These are phyloP conservation scores for Hirsutella thompsonii DNA, from an alignment of 2,329 filamentous ascomycete species.

Conservation along the genomic window DNA sequence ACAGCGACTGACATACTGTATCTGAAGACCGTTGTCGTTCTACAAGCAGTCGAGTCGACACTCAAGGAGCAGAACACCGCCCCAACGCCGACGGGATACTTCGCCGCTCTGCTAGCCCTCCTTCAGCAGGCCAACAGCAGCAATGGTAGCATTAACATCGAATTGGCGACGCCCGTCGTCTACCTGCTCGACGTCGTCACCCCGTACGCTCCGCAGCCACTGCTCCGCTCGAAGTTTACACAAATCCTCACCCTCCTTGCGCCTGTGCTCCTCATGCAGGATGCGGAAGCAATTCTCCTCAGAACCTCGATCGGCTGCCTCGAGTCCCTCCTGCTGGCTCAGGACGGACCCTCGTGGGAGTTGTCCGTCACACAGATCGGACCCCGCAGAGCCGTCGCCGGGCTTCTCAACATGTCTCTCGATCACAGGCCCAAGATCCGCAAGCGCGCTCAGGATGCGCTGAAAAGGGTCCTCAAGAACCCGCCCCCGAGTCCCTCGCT, in stretches of 20 bases:
- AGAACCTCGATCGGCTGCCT: conserved; percentile 84
- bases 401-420: conserved; percentile 70
- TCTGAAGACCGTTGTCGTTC: conserved; percentile 64
- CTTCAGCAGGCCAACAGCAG: conserved; percentile 64
- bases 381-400: conserved; percentile 76
- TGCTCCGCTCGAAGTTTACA: conserved; percentile 89
- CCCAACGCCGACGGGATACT: conserved; percentile 80
- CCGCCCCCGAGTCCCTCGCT: conserved; percentile 84
- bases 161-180: conserved; percentile 73
- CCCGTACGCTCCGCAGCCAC: conserved; percentile 67
- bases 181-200: conserved; percentile 93
- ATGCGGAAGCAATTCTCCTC: conserved; percentile 78
- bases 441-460: conserved; percentile 81
- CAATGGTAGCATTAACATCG: conserved; percentile 60
- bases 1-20: neutral
- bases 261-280: conserved; percentile 64
- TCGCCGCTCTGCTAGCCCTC: conserved; percentile 84
- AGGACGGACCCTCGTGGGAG: conserved; percentile 81
- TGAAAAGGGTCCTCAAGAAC: conserved; percentile 69
- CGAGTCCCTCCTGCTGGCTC: conserved; percentile 79
- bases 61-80: conserved; percentile 78
- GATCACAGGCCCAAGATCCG: conserved; percentile 88
- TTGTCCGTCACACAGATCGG: conserved; percentile 72
- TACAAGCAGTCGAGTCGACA: conserved; percentile 86
- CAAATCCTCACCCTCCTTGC: conserved; percentile 82